phyloP scores from a whole-genome alignment of 352 stramenopile genomes.

The Blastocystis sp. region DNA sequence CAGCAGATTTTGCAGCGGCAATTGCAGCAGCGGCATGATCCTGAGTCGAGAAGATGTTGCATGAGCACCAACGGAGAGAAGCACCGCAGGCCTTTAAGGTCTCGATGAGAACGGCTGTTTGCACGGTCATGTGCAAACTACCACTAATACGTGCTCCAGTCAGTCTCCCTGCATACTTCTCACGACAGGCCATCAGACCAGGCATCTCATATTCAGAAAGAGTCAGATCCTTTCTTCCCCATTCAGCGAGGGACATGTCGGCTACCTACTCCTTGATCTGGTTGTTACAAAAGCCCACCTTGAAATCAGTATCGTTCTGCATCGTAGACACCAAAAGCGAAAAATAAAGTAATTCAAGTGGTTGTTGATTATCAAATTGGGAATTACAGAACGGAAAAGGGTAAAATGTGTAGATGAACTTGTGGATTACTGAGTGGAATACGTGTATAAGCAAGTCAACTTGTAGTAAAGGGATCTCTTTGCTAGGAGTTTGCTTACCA shows the following conservation, averaged over 20 bases:
- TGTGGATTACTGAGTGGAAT: no score
- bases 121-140: slow-evolving; percentile 98
- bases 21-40: slow-evolving; percentile 94
- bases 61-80: slow-evolving; percentile 95
- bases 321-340: neutral
- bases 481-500: no score
- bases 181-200: slow-evolving; percentile 89
- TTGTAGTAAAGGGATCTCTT: no score
- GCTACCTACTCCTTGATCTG: slow-evolving; percentile 69
- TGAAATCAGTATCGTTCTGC: slow-evolving; percentile 57
- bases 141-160: slow-evolving; percentile 83
- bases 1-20: slow-evolving; percentile 84
- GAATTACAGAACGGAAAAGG: no score
- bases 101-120: slow-evolving; percentile 97
- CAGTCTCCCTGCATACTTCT: slow-evolving; percentile 83
- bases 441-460: no score
- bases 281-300: neutral
- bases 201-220: slow-evolving; percentile 94
- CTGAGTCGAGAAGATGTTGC: slow-evolving; percentile 99
- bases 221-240: slow-evolving; percentile 95
- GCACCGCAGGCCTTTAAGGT: slow-evolving; percentile 89
- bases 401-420: no score
- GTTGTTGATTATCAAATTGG: no score
- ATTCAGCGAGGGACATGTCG: slow-evolving; percentile 95
- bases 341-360: no score